A percentile compares a stretch with the other conserved stretches of the same genome.
Conservation (phyloP, 495 filamentous ascomycete genomes). For the Penicillium cosmopolitanum region DNA sequence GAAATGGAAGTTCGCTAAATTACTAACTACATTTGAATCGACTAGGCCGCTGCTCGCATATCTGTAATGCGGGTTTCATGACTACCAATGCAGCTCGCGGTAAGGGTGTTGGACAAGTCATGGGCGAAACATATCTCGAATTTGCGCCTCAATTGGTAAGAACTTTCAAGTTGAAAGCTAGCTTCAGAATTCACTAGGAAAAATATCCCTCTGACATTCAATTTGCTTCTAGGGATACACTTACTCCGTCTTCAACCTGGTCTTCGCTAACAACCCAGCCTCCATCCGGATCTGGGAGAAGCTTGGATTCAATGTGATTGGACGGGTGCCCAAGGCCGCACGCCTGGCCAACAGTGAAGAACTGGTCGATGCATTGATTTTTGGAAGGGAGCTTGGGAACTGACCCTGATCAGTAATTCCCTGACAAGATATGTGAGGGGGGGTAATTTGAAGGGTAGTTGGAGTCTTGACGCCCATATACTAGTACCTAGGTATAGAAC, state of each 20-base stretch:
- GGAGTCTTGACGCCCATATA: too few relatives aligned
- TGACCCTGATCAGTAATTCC: neutral
- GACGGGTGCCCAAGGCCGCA: slow-evolving; percentile 64
- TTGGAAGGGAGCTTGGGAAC: slow-evolving; percentile 42
- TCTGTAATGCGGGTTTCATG: slow-evolving; percentile 94
- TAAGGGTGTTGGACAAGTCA: slow-evolving; percentile 81
- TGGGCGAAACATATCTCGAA: slow-evolving; percentile 91
- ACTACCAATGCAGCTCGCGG: slow-evolving; percentile 85
- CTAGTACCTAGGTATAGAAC: too few relatives aligned
- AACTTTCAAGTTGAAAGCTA: neutral
- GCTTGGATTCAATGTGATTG: slow-evolving; percentile 92
- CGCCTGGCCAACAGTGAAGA: slow-evolving; percentile 46
- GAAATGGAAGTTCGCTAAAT: neutral
- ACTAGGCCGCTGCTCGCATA: slow-evolving; percentile 62
- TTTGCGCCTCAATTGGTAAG: slow-evolving; percentile 87
- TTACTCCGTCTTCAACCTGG: slow-evolving; percentile 97
- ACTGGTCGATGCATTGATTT: slow-evolving; percentile 52
- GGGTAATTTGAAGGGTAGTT: too few relatives aligned
- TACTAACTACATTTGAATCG: neutral
- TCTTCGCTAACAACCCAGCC: slow-evolving; percentile 95
- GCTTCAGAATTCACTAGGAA: neutral
- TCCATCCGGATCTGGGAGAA: slow-evolving; percentile 96
- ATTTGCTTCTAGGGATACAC: slow-evolving; percentile 70
- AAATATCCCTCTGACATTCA: neutral
- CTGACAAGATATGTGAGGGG: too few relatives aligned